These are phyloP conservation scores for Fusarium ambrosium DNA, from an alignment of 2,329 filamentous ascomycete genomes.

Conservation along the genomic window DNA sequence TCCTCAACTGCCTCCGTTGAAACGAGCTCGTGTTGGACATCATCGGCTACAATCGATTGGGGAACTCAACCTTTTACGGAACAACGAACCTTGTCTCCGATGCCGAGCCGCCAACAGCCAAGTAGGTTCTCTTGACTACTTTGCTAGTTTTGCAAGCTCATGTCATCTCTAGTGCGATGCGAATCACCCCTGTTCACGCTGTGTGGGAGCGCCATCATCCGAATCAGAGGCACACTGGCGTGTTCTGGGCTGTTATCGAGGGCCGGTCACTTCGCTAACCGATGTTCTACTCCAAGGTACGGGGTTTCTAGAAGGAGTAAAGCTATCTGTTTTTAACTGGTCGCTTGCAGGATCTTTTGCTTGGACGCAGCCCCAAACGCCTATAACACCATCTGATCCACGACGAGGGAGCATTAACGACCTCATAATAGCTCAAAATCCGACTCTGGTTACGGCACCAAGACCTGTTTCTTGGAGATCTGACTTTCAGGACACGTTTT, in stretches of 20 bases:
- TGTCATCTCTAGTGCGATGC: constrained; percentile 62
- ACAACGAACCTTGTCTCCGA: constrained; percentile 64
- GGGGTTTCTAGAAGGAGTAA: constrained; percentile 16
- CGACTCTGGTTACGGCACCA: constrained; percentile 55
- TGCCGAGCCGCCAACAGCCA: constrained; percentile 62
- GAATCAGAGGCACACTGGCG: constrained; percentile 62
- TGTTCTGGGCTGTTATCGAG: constrained; percentile 65
- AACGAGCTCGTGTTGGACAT: constrained; percentile 65
- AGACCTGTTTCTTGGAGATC: constrained; percentile 60
- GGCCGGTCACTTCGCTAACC: constrained; percentile 60
- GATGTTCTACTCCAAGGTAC: constrained; percentile 66
- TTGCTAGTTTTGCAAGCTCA: constrained; percentile 22
- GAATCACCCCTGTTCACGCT: constrained; percentile 63
- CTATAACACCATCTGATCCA: constrained; percentile 64
- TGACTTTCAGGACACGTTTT: constrained; percentile 70
- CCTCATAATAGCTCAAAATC: constrained; percentile 62
- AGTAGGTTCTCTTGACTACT: constrained; percentile 52
- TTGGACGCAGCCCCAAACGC: constrained; percentile 64
- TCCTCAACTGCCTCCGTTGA: constrained; percentile 67
- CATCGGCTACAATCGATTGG: constrained; percentile 69
- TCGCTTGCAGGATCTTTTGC: constrained; percentile 58
- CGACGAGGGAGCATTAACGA: constrained; percentile 66
- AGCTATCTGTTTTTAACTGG: constrained; percentile 21
- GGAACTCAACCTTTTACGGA: constrained; percentile 65
- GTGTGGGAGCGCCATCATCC: constrained; percentile 55